Evolutionary conservation across 2,329 filamentous ascomycete genomes (phyloP), one percentile per base, ranked within the genome.

Genomic region (Ceratocystis harringtonii): DNA sequence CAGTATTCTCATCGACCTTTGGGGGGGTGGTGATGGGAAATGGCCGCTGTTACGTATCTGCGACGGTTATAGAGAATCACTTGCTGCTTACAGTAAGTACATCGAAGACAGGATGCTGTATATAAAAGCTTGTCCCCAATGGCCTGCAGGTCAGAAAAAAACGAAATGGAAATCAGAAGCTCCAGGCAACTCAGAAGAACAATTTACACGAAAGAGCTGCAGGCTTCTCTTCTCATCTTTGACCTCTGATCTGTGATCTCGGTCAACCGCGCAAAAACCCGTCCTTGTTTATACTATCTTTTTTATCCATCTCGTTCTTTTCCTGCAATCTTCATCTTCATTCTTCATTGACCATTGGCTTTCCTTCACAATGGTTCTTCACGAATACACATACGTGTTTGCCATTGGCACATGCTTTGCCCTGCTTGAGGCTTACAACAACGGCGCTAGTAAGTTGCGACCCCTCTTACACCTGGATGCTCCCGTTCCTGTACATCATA

Each of bases 401-500:
- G 87, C 78, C 77, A 85, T 90, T 70, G 87, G 87, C 83, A 89
- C 86, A 30, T 77, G 85, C 71, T 89, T 90, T 80, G 86, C 87
- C 77, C 75, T 89, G 74, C 83, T 90, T 61, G 87, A 90, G 76
- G 87, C 87, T 68, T 89, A 79, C 80, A 90, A 90, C 80, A 90
- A 89, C 74, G 87, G 87, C 74, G 87, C 87, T 71, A 89, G 86
- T 89, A 77, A 76, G 84, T 82, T 25, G 48, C 66, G 62, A 52
- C 22, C 25, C 48, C 3, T 28, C 48, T 52, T 68, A 5, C 41
- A 6, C 48, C 36, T 58, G 22, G 36, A 15, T 41, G 36, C 36
- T 41, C 36, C 41, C 45, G 32, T 30, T 61, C 17, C 62, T 64
- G 58, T 30, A 60, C 17, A 43, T 28, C 17, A 41, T 4, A 7